Conservation (phyloP, 2,329 filamentous ascomycete species). For the Podosphaera aphanis region DNA sequence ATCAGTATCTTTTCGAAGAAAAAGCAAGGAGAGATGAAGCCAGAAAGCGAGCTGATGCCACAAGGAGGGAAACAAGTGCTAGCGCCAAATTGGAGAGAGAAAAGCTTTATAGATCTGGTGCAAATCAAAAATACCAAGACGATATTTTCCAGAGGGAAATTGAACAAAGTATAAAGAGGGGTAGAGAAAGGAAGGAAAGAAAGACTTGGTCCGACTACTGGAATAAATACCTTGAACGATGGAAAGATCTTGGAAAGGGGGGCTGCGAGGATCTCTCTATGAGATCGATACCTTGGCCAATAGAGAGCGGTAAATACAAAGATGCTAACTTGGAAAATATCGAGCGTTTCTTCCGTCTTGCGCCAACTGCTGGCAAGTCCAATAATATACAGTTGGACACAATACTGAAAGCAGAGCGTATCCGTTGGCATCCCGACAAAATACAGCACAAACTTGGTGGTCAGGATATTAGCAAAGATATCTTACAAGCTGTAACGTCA, state of each 20-base stretch:
- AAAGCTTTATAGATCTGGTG: constrained; percentile 18
- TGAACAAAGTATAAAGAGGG: constrained; percentile 43
- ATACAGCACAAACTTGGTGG: constrained; percentile 72
- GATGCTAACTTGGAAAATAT: constrained; percentile 33
- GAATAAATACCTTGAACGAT: constrained; percentile 38
- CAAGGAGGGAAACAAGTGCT: constrained; percentile 30
- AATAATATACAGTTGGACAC: constrained; percentile 20
- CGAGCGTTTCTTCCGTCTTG: constrained; percentile 34
- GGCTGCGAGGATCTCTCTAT: constrained; percentile 23
- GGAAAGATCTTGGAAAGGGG: constrained; percentile 26
- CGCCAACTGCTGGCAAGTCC: constrained; percentile 17
- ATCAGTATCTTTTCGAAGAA: constrained; percentile 64
- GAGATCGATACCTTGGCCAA: constrained; percentile 35
- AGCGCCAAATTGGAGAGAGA: constrained; percentile 27
- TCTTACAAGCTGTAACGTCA: constrained; percentile 61
- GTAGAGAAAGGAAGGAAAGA: constrained; percentile 30
- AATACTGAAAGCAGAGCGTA: constrained; percentile 57
- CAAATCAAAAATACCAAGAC: constrained; percentile 19
- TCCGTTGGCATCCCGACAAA: constrained; percentile 96
- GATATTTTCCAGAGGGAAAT: constrained; percentile 34
- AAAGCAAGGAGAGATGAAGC: constrained; percentile 35
- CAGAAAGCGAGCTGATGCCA: constrained; percentile 16
- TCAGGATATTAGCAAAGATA: constrained; percentile 39
- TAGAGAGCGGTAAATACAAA: constrained; percentile 30
- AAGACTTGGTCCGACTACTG: constrained; percentile 36